Evolutionary conservation across 2,329 filamentous ascomycete genomes (phyloP).

Genomic region (Chaetomium globosum): DNA sequence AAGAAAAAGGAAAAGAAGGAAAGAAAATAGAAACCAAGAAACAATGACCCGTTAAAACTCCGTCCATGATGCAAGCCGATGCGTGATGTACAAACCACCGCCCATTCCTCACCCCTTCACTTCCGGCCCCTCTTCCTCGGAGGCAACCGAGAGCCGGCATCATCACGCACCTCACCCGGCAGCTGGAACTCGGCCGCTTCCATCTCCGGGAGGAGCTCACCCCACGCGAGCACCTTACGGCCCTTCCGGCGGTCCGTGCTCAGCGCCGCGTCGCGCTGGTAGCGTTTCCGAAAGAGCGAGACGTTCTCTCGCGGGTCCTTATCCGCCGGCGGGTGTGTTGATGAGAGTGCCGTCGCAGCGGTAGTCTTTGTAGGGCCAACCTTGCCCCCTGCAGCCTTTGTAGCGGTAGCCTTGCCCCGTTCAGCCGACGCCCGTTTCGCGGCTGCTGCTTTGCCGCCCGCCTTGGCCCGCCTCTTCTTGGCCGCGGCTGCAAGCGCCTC

Average conservation of each 20-base stretch:
- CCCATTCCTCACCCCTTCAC: slow-evolving; percentile 43
- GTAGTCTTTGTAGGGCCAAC: no score
- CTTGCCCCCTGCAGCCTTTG: no score
- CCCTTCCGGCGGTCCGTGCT: slow-evolving; percentile 69
- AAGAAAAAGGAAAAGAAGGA: no score
- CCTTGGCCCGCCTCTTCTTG: slow-evolving; percentile 5
- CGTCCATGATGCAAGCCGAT: neutral
- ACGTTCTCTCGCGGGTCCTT: slow-evolving; percentile 63
- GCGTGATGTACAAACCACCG: neutral
- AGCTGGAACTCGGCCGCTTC: slow-evolving; percentile 72
- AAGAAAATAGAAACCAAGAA: neutral
- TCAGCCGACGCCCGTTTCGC: slow-evolving; percentile 22
- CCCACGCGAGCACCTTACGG: slow-evolving; percentile 77
- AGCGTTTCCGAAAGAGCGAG: slow-evolving; percentile 83
- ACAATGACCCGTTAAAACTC: neutral
- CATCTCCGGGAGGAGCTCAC: slow-evolving; percentile 75
- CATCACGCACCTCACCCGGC: slow-evolving; percentile 64
- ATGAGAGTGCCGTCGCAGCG: slow-evolving; percentile 19
- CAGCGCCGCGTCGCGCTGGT: slow-evolving; percentile 79
- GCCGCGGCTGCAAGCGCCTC: slow-evolving; percentile 59
- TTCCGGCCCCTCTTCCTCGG: slow-evolving; percentile 64
- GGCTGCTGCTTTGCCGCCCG: neutral
- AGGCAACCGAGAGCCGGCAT: slow-evolving; percentile 58
- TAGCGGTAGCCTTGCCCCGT: slow-evolving; percentile 40
- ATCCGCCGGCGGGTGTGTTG: slow-evolving; percentile 38